phyloP scores from a whole-genome alignment of 352 stramenopile species.

The Pelagophyceae sp. region DNA sequence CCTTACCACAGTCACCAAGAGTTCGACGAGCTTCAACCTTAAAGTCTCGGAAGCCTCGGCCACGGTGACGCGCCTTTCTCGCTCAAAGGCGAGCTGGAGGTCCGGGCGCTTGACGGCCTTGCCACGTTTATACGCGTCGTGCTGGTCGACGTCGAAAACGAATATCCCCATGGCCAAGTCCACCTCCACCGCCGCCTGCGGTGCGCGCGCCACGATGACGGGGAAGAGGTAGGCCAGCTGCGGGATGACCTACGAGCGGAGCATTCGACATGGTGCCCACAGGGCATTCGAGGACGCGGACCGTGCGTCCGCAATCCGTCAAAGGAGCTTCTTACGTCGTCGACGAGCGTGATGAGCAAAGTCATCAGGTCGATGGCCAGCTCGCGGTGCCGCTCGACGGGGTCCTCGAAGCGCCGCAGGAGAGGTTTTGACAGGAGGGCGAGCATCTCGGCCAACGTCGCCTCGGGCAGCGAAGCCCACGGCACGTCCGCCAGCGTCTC shows the following conservation, averaged over 20 bases:
- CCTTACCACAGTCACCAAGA: slow-evolving; percentile 20
- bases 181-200: slow-evolving; percentile 32
- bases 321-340: no score
- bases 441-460: slow-evolving; percentile 17
- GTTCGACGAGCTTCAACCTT: slow-evolving; percentile 36
- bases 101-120: slow-evolving; percentile 45
- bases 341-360: neutral
- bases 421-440: slow-evolving; percentile 10
- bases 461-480: neutral
- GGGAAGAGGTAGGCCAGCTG: slow-evolving; percentile 44
- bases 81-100: slow-evolving; percentile 30
- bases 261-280: no score
- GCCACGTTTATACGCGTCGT: slow-evolving; percentile 55
- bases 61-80: slow-evolving; percentile 29
- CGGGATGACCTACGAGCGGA: no score
- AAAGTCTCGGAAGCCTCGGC: slow-evolving; percentile 48
- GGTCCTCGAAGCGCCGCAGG: slow-evolving; percentile 25
- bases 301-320: no score
- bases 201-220: slow-evolving; percentile 36
- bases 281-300: no score
- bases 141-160: slow-evolving; percentile 45
- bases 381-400: slow-evolving; percentile 25
- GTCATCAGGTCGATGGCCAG: slow-evolving; percentile 12
- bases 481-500: neutral
- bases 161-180: slow-evolving; percentile 47